Base-by-base conservation (phyloP, 345 rosid species). In the Limnanthes douglasii region DNA sequence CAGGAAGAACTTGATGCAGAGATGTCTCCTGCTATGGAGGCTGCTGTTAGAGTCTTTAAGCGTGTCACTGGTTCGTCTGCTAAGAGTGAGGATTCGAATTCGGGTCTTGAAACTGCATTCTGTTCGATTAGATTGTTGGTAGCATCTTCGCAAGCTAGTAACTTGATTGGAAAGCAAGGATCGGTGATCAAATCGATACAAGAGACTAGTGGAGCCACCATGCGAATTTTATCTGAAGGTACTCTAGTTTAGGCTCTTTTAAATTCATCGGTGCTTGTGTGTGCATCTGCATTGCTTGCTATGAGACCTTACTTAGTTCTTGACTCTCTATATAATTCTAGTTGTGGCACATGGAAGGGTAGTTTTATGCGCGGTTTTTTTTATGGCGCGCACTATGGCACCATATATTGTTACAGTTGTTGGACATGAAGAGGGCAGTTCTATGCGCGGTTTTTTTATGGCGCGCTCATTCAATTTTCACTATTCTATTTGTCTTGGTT, bases 161-260 rank as follows among this genome's bases (percentile, higher is more conserved):
- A 67, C 60, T 64, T 90, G 22, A 90, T 90, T 19, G 96, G 98
- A 26, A 90, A 80, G 57, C 96, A 90, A 43, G 98, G 96, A 6
- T 80, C 79, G 9, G 41, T 59, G 18, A 84, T 90, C 31, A 90
- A 71, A 40, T 90, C 94, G 1, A 74, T 90, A 11, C 94, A 84
- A 34, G 95, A 90, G 59, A 66, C 41, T 39, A 60, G 86, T 38
- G 75, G 82, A 46, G 92, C 92, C 31, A 54, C 73, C 21, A 82
- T 84, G 29, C 75, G 95, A 18, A 75, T 84, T 25, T 61, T 90
- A 40, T 46, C 86, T 15, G 74, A 63, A 61, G 94, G 94, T 79
- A 58, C 43, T 48, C 4, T 4, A 3, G 3, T 37, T 28, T 43
- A 25, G 5, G 27, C 6, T 20, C 27, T 14, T 37, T 21, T 7